These are phyloP conservation scores for Liriodendron chinense DNA, from an alignment of 164 flowering plant genomes.

Conservation along the genomic window DNA sequence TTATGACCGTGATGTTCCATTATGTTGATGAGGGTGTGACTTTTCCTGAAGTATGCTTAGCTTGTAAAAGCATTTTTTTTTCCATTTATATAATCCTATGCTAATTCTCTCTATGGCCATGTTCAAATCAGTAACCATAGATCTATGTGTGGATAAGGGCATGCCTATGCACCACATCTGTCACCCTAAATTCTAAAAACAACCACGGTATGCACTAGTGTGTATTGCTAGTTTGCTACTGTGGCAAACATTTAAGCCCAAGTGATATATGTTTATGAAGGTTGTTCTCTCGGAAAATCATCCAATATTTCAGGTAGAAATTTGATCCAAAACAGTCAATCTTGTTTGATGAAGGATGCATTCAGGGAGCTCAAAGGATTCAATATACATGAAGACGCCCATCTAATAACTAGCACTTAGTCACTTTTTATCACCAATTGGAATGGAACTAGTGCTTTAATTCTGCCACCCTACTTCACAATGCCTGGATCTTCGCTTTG, in stretches of 20 bases:
- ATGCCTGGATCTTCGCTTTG: too few relatives aligned
- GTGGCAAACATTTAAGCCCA: not conserved
- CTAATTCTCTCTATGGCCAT: not conserved
- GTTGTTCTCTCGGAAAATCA: not conserved
- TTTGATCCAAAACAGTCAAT: not conserved
- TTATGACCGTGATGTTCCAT: not conserved
- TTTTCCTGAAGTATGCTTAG: not conserved
- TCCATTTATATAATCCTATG: not conserved
- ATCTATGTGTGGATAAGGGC: not conserved
- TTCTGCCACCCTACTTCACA: too few relatives aligned
- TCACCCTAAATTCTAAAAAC: not conserved
- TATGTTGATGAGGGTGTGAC: not conserved
- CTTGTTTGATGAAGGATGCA: not conserved
- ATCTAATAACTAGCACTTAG: too few relatives aligned
- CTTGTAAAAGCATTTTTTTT: not conserved
- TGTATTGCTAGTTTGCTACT: not conserved
- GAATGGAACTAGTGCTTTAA: too few relatives aligned
- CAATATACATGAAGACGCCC: too few relatives aligned
- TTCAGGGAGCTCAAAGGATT: too few relatives aligned
- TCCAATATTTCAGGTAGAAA: not conserved
- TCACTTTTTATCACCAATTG: too few relatives aligned
- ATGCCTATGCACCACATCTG: not conserved
- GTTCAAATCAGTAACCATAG: not conserved
- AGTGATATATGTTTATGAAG: not conserved
- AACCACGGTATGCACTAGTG: not conserved